Conservation (phyloP, 441 rosid species). For the Biscutella laevigata region DNA sequence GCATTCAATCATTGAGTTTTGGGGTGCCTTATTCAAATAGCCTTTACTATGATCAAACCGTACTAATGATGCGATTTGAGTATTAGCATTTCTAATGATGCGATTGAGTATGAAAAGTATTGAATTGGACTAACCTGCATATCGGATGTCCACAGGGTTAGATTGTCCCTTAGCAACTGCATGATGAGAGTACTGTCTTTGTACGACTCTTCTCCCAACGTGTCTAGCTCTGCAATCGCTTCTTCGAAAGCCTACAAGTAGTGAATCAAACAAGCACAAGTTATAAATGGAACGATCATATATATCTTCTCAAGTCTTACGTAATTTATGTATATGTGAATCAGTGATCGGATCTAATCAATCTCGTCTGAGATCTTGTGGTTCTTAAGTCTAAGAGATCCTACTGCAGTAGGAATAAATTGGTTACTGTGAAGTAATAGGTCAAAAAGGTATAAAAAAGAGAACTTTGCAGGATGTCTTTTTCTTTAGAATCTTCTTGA, state of each 20-base stretch:
- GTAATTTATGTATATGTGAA: not conserved
- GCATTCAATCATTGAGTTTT: constrained; percentile 6
- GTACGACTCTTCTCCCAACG: constrained; percentile 46
- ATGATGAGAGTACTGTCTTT: constrained; percentile 49
- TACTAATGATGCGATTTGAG: not conserved
- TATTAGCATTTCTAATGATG: not conserved
- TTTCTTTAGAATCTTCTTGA: constrained; percentile 15
- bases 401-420: constrained; percentile 20
- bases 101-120: not conserved
- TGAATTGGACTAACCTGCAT: constrained; percentile 32
- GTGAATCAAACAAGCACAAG: constrained; percentile 5
- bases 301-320: not conserved
- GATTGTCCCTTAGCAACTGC: constrained; percentile 48
- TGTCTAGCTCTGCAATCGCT: constrained; percentile 48
- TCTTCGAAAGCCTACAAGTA: constrained; percentile 38
- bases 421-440: not conserved
- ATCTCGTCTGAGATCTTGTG: not conserved
- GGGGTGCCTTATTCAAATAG: not conserved
- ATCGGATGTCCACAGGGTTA: constrained; percentile 44
- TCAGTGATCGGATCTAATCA: not conserved
- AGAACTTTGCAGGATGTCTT: constrained; percentile 14
- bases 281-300: not conserved
- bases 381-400: constrained; percentile 6
- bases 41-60: not conserved
- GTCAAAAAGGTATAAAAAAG: constrained; percentile 13